Base-by-base conservation (phyloP, 305 asterid genomes). In the Fraxinus dipetala region DNA sequence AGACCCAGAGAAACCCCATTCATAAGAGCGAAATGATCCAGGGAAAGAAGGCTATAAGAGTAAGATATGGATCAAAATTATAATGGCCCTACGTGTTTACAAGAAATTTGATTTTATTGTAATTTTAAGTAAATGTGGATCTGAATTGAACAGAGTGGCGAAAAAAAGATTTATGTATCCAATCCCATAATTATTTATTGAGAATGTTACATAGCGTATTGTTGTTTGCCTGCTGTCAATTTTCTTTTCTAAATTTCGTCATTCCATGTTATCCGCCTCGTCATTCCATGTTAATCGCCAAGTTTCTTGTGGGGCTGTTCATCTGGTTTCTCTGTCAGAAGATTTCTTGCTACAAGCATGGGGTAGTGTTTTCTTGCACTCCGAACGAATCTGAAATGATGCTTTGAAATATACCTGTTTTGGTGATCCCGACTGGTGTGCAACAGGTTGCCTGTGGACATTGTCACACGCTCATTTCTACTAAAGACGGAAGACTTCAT, bases 281-380 rank as follows among this genome's bases (percentile, higher is more conserved):
- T 67, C 78, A 24, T 81, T 93, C 80, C 89, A 96, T 98, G 90
- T 87, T 82, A 89, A 94, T 89, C 86, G 86, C 79, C 97, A 96
- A 90, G 97, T 94, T 83, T 93, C 98, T 73, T 96, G 99, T 87
- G 99, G 99, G 72, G 95, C 98, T 87, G 97, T 82, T 90, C 99
- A 94, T 54, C 95, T 89, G 79, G 95, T 93, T 82, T 97, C 95
- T 78, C 87, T 96, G 79, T 93, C 98, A 48, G 99, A 93, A 87
- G 99, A 94, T 82, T 98, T 98, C 32, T 80, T 89, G 84, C 89
- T 96, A 22, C 99, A 93, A 88, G 89, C 99, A 82, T 94, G 98
- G 97, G 99, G 99, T 94, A 93, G 80, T 67, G 70, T 82, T 40
- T 9, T 77, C 76, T 22, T 92, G 96, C 86, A 73, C 76, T 5